phyloP scores from a whole-genome alignment of 78 protist species.

The Pelomyxa schiedti region DNA sequence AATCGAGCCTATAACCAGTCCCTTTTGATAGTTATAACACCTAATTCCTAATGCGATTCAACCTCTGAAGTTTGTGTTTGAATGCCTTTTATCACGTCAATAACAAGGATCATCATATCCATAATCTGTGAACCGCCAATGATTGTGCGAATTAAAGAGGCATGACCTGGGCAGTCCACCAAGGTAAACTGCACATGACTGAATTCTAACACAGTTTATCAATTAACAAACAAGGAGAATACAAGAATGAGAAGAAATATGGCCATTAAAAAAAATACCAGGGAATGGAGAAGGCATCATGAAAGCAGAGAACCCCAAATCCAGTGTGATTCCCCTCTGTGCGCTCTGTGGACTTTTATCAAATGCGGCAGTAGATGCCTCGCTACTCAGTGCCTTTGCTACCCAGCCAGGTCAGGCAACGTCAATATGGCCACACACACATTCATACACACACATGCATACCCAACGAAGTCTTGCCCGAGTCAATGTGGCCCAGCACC shows the following conservation, averaged over 20 bases:
- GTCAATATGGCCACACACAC: neutral
- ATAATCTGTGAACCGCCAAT: slow-evolving; percentile 98
- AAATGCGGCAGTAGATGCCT: slow-evolving; percentile 79
- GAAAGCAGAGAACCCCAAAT: slow-evolving; percentile 94
- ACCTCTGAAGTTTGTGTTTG: slow-evolving; percentile 98
- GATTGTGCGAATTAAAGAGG: slow-evolving; percentile 91
- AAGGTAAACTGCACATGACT: slow-evolving; percentile 78
- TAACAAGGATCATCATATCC: slow-evolving; percentile 89
- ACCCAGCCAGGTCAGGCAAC: neutral
- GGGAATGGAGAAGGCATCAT: no score
- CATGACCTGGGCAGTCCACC: slow-evolving; percentile 99
- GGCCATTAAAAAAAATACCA: no score
- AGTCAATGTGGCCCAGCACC: slow-evolving; percentile 93
- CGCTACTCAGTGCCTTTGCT: slow-evolving; percentile 66
- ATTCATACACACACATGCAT: neutral
- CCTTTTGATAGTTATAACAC: no score
- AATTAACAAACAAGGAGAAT: no score
- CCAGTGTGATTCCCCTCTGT: slow-evolving; percentile 94
- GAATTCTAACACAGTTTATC: no score
- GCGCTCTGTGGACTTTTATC: slow-evolving; percentile 87
- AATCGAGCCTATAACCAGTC: slow-evolving; percentile 91
- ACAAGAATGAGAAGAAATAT: no score
- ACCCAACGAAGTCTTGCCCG: slow-evolving; percentile 86
- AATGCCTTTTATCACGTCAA: slow-evolving; percentile 90
- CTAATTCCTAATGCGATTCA: no score